Conservation (phyloP, 2,329 filamentous ascomycete genomes). For the Colletotrichum siamense region DNA sequence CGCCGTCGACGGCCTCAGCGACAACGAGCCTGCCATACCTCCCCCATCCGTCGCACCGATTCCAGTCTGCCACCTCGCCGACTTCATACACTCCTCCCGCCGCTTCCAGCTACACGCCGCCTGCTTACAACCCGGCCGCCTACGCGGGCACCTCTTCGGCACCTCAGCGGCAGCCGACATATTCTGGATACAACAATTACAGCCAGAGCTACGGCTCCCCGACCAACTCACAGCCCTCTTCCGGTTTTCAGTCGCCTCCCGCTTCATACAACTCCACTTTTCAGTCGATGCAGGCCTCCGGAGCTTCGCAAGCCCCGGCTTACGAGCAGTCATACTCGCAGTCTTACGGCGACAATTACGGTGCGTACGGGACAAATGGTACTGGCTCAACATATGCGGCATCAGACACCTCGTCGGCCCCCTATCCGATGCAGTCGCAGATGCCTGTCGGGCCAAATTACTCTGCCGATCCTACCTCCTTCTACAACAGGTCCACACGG, state of each 20-base stretch:
- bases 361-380: slow-evolving; percentile 44
- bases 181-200: slow-evolving; percentile 53
- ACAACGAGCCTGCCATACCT: slow-evolving; percentile 54
- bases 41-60: slow-evolving; percentile 44
- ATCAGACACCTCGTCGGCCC: slow-evolving; percentile 44
- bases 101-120: slow-evolving; percentile 50
- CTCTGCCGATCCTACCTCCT: slow-evolving; percentile 51
- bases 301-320: slow-evolving; percentile 30
- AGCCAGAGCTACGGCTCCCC: slow-evolving; percentile 46
- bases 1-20: slow-evolving; percentile 58
- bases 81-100: slow-evolving; percentile 41
- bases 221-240: slow-evolving; percentile 37
- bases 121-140: slow-evolving; percentile 64
- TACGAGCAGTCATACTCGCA: slow-evolving; percentile 39
- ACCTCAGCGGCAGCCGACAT: slow-evolving; percentile 57
- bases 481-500: slow-evolving; percentile 48
- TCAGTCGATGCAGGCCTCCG: slow-evolving; percentile 29
- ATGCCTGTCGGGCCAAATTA: slow-evolving; percentile 60
- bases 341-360: slow-evolving; percentile 29
- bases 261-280: slow-evolving; percentile 32
- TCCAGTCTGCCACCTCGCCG: slow-evolving; percentile 42
- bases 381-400: slow-evolving; percentile 40
- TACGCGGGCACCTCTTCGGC: slow-evolving; percentile 54
- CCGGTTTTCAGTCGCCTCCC: slow-evolving; percentile 42
- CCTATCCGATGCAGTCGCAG: slow-evolving; percentile 57